A percentile compares a stretch with the other conserved stretches of the same genome.
phyloP scores from a whole-genome alignment of 2,329 filamentous ascomycete genomes.

The Fusarium mundagurra region DNA sequence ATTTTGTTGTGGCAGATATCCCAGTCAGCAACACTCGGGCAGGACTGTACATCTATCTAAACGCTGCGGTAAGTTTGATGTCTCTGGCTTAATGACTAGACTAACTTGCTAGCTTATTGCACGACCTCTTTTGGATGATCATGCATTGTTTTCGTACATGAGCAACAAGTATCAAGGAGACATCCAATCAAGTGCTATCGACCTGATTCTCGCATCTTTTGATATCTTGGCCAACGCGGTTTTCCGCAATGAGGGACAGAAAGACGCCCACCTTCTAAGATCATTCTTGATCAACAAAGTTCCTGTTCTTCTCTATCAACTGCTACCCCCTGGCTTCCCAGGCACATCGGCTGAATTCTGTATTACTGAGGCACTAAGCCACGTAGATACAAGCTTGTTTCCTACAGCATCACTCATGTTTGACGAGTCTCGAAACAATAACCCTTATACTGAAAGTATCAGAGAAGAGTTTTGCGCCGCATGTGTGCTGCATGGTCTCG shows the following conservation, averaged over 20 bases:
- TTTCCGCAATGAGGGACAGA: conserved; percentile 68
- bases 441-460: conserved; percentile 67
- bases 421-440: conserved; percentile 66
- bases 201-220: conserved; percentile 88
- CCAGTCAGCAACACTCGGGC: conserved; percentile 80
- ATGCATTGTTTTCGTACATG: conserved; percentile 79
- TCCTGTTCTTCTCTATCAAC: conserved; percentile 62
- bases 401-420: conserved; percentile 69
- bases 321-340: conserved; percentile 73
- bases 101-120: conserved; percentile 72
- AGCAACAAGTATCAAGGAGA: conserved; percentile 87
- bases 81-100: too few species aligned
- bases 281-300: conserved; percentile 84
- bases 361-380: conserved; percentile 76
- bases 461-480: conserved; percentile 85
- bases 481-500: conserved; percentile 87
- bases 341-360: conserved; percentile 79
- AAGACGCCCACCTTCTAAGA: conserved; percentile 76
- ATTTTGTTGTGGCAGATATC: conserved; percentile 68
- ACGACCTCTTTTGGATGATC: conserved; percentile 85
- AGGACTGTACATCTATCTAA: conserved; percentile 86
- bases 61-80: conserved; percentile 71
- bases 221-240: conserved; percentile 89
- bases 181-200: conserved; percentile 78
- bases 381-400: conserved; percentile 83